Conservation (phyloP, 345 rosid species). For the Eucalyptus virginea region DNA sequence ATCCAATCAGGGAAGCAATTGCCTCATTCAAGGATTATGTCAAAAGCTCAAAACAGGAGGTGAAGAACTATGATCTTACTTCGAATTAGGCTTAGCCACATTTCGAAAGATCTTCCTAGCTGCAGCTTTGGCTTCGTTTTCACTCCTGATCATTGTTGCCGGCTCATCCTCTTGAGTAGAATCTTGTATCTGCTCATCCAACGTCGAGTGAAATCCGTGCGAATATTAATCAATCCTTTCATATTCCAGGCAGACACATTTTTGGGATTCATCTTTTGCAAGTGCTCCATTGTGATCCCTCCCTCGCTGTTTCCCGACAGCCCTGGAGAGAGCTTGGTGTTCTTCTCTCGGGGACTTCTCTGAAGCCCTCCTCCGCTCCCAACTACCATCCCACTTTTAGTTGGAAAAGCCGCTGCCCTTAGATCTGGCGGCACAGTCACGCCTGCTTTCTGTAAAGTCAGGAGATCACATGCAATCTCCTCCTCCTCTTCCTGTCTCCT, state of each 20-base stretch:
- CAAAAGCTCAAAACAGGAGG: neutral
- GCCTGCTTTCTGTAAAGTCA: constrained; percentile 28
- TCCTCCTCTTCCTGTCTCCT: constrained; percentile 25
- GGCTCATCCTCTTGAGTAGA: constrained; percentile 36
- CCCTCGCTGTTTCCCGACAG: constrained; percentile 28
- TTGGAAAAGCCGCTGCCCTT: constrained; percentile 13
- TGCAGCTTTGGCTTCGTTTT: constrained; percentile 71
- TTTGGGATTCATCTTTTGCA: constrained; percentile 63
- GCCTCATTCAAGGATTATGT: neutral
- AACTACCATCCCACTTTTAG: constrained; percentile 1
- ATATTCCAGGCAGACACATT: constrained; percentile 93
- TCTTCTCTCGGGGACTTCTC: constrained; percentile 32
- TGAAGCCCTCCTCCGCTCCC: constrained; percentile 31
- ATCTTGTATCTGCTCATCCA: constrained; percentile 70
- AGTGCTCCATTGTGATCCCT: constrained; percentile 54
- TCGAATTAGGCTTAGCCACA: constrained; percentile 58
- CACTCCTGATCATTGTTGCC: constrained; percentile 51
- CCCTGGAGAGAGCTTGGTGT: constrained; percentile 28
- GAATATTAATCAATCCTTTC: constrained; percentile 74
- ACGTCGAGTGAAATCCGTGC: constrained; percentile 62
- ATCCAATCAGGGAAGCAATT: neutral
- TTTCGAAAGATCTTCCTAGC: constrained; percentile 70
- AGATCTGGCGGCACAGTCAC: constrained; percentile 32
- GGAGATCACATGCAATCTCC: constrained; percentile 17
- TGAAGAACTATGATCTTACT: constrained; percentile 14